phyloP scores from a whole-genome alignment of 257 asterid species.

The Nemophila menziesii region DNA sequence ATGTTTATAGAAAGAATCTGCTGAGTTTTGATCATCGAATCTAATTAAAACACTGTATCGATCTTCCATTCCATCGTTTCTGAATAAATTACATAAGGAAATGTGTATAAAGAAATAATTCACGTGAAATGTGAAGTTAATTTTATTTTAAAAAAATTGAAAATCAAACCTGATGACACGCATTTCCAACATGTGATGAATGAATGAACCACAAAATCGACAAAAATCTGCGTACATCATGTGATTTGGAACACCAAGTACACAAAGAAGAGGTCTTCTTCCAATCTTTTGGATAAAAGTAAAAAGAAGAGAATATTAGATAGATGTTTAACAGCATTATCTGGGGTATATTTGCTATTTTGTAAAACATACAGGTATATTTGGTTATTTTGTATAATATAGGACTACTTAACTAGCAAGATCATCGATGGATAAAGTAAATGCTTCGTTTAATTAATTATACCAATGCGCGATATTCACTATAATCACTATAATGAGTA shows the following conservation, averaged over 20 bases:
- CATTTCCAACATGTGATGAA: conserved; percentile 80
- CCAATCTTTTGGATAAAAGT: conserved; percentile 48
- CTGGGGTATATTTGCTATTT: too few relatives aligned
- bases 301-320: not conserved
- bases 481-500: too few relatives aligned
- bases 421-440: too few relatives aligned
- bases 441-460: too few relatives aligned
- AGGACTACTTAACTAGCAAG: too few relatives aligned
- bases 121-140: not conserved
- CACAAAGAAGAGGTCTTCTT: conserved; percentile 77
- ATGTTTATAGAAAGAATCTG: conserved; percentile 70
- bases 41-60: conserved; percentile 71
- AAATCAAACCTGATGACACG: conserved; percentile 66
- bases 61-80: conserved; percentile 80
- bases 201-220: conserved; percentile 85
- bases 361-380: too few relatives aligned
- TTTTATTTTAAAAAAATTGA: not conserved
- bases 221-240: conserved; percentile 94
- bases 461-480: too few relatives aligned
- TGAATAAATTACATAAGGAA: conserved; percentile 16
- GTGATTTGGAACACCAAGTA: conserved; percentile 89
- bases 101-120: conserved; percentile 11
- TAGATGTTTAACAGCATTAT: not conserved
- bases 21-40: conserved; percentile 60
- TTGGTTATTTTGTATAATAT: too few relatives aligned